Evolutionary conservation across 129 eudicot genomes (phyloP).

Genomic region (Artemisia tridentata): DNA sequence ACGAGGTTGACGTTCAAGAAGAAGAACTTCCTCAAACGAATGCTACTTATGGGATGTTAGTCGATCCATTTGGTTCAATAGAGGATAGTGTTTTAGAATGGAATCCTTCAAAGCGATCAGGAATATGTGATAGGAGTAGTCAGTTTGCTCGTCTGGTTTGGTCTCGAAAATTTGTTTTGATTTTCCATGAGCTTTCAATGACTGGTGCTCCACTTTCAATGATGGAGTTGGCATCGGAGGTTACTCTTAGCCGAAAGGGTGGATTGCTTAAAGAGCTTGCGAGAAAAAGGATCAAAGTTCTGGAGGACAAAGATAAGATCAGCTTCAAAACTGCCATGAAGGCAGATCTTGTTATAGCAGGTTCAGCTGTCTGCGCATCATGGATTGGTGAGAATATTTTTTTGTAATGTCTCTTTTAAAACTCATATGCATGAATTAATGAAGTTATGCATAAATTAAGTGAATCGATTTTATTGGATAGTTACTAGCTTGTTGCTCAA

Average conservation of each 20-base stretch:
- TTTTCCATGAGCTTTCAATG: conserved; percentile 95
- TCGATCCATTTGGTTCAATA: conserved; percentile 86
- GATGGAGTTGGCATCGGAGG: conserved; percentile 97
- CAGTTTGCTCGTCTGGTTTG: conserved; percentile 91
- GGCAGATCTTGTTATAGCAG: conserved; percentile 92
- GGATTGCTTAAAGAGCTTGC: conserved; percentile 86
- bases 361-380: conserved; percentile 93
- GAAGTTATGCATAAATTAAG: background rate
- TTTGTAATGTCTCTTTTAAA: background rate
- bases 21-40: conserved; percentile 71
- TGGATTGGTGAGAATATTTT: conserved; percentile 76
- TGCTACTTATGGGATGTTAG: conserved; percentile 71
- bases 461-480: too few species aligned
- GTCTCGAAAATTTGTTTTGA: conserved; percentile 82
- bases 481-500: too few species aligned
- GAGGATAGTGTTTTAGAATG: conserved; percentile 82
- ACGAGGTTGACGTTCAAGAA: conserved; percentile 45
- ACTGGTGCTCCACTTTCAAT: conserved; percentile 99
- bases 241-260: conserved; percentile 81
- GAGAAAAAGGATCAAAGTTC: conserved; percentile 75
- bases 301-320: conserved; percentile 75
- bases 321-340: conserved; percentile 95
- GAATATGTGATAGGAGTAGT: conserved; percentile 90
- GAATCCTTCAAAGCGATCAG: conserved; percentile 84
- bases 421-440: background rate